Conservation (phyloP, 352 stramenopile species). For the Pythium aquatile region DNA sequence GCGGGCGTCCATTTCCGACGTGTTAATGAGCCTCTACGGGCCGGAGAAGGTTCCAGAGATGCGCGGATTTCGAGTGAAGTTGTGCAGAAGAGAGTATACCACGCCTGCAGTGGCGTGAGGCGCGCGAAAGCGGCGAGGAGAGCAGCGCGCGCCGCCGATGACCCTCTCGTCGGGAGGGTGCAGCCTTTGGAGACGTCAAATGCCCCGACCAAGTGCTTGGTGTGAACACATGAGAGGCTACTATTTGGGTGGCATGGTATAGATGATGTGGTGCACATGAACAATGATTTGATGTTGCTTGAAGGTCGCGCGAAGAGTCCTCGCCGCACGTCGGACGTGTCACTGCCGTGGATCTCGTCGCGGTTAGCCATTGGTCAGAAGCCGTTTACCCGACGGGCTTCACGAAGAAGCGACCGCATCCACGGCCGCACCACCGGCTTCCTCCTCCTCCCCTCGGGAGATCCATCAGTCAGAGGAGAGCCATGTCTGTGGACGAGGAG, state of each 20-base stretch:
- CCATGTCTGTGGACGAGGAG: not conserved
- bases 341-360: slow-evolving; percentile 9
- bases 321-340: slow-evolving; percentile 6
- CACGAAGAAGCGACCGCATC: not conserved
- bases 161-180: not conserved
- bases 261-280: slow-evolving; percentile 19
- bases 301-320: slow-evolving; percentile 7
- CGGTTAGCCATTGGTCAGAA: slow-evolving; percentile 5
- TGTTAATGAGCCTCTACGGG: not conserved
- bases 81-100: not conserved
- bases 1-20: slow-evolving; percentile 39
- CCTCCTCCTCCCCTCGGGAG: not conserved
- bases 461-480: not conserved
- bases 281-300: not conserved
- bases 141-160: slow-evolving; percentile 8
- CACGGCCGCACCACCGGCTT: slow-evolving; percentile 3
- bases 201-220: not conserved
- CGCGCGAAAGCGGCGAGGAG: not conserved
- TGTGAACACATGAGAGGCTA: not conserved
- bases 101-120: not conserved
- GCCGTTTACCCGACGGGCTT: slow-evolving; percentile 1
- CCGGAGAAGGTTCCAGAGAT: not conserved
- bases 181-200: not conserved
- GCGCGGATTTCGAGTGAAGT: not conserved
- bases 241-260: not conserved